Conservation (phyloP, 2,329 filamentous ascomycete genomes). For the Fusarium anguioides region DNA sequence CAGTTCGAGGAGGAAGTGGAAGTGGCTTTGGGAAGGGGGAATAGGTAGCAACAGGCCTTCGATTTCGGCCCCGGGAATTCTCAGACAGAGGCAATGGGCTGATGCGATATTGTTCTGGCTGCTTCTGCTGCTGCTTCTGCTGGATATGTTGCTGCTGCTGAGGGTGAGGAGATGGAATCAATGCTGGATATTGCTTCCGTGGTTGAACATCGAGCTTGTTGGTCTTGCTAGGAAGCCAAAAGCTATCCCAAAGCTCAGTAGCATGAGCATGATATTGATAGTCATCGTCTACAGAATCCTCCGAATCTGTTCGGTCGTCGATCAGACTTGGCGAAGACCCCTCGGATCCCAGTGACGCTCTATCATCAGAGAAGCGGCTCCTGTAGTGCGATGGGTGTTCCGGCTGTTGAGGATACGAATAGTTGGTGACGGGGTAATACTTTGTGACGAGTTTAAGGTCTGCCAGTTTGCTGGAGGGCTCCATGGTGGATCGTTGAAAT, state of each 20-base stretch:
- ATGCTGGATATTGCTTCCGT: slow-evolving; percentile 48
- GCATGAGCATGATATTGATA: slow-evolving; percentile 59
- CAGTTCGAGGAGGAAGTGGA: slow-evolving; percentile 50
- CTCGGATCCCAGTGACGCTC: slow-evolving; percentile 59
- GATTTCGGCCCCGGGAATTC: slow-evolving; percentile 24
- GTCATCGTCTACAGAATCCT: slow-evolving; percentile 63
- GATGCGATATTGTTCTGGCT: slow-evolving; percentile 42
- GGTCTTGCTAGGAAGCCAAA: slow-evolving; percentile 53
- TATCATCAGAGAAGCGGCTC: slow-evolving; percentile 44
- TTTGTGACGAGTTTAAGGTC: slow-evolving; percentile 55
- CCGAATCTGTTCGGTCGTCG: slow-evolving; percentile 63
- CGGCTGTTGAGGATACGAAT: slow-evolving; percentile 53
- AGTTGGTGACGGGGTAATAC: slow-evolving; percentile 55
- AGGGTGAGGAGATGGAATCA: slow-evolving; percentile 48
- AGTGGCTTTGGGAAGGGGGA: slow-evolving; percentile 57
- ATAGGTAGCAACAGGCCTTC: slow-evolving; percentile 50
- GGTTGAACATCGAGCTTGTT: slow-evolving; percentile 24
- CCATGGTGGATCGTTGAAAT: slow-evolving; percentile 48
- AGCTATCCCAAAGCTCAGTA: slow-evolving; percentile 63
- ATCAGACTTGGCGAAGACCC: slow-evolving; percentile 61
- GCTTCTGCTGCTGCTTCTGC: slow-evolving; percentile 6
- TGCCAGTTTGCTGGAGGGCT: slow-evolving; percentile 51
- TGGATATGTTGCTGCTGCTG: slow-evolving; percentile 16
- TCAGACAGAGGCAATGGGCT: slow-evolving; percentile 46
- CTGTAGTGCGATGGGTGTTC: slow-evolving; percentile 36